Evolutionary conservation across 805 yeast genomes (phyloP).

Genomic region (Monosporozyma aquatica): DNA sequence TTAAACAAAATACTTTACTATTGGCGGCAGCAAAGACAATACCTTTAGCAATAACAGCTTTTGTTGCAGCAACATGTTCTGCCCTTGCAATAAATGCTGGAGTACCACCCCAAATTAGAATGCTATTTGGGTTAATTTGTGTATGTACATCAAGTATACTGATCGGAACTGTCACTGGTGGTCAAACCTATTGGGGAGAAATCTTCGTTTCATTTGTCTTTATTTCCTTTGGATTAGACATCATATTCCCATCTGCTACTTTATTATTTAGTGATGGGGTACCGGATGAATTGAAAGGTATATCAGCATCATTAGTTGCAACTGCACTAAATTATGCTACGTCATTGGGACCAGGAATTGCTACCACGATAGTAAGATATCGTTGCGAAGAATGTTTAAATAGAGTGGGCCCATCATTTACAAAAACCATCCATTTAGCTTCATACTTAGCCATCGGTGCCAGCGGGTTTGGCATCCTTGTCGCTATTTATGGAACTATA

Average conservation of each 20-base stretch:
- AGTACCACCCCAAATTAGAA: constrained; percentile 6
- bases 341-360: constrained; percentile 52
- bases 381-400: constrained; percentile 6
- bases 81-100: constrained; percentile 1
- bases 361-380: constrained; percentile 35
- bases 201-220: constrained; percentile 43
- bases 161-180: constrained; percentile 42
- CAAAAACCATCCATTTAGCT: constrained; percentile 7
- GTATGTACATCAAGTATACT: constrained; percentile 24
- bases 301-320: constrained; percentile 55
- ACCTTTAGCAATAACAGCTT: constrained; percentile 41
- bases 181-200: constrained; percentile 48
- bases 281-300: constrained; percentile 53
- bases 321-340: constrained; percentile 59
- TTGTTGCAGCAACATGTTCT: constrained; percentile 37
- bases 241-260: constrained; percentile 60
- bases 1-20: constrained; percentile 38
- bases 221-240: constrained; percentile 58
- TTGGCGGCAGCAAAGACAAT: constrained; percentile 34
- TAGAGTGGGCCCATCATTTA: not conserved
- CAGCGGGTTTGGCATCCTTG: constrained; percentile 4
- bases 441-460: constrained; percentile 8
- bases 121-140: constrained; percentile 3
- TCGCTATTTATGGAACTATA: constrained; percentile 6
- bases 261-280: constrained; percentile 44